A percentile compares a stretch with the other conserved stretches of the same genome.
Evolutionary conservation across 2,329 filamentous ascomycete species (phyloP).

Genomic region (Ophiostoma sp.): DNA sequence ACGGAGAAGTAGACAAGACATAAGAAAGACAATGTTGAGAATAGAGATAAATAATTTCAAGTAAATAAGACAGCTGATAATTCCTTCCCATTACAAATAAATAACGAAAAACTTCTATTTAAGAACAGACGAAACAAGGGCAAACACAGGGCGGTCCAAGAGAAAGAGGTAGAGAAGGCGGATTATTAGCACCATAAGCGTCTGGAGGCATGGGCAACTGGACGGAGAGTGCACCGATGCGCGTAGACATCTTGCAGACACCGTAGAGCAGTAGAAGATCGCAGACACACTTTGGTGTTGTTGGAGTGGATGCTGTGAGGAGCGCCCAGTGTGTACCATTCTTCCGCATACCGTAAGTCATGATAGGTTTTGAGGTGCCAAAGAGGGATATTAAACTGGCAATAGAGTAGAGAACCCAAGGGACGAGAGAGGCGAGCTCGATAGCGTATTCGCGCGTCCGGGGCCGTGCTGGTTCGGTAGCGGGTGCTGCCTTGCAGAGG

Average conservation of each 20-base stretch:
- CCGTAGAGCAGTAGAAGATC: no score
- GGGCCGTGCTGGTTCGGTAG: not conserved
- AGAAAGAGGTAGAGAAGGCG: not conserved
- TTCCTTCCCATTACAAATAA: conserved; percentile 4
- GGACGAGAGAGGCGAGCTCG: not conserved
- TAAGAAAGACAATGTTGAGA: not conserved
- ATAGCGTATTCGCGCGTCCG: not conserved
- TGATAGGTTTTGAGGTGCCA: not conserved
- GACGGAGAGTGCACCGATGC: not conserved
- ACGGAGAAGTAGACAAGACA: not conserved
- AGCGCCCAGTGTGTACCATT: not conserved
- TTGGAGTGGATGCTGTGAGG: not conserved
- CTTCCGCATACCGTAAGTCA: not conserved
- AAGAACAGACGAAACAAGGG: not conserved
- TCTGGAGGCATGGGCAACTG: not conserved
- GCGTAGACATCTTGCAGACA: not conserved
- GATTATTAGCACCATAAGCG: not conserved
- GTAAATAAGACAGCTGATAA: not conserved
- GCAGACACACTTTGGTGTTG: not conserved
- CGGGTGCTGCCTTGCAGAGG: not conserved
- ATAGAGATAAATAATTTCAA: not conserved
- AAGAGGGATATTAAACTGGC: conserved; percentile 3
- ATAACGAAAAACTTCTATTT: not conserved
- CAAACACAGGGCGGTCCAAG: not conserved
- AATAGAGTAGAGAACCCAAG: not conserved